Percentiles rank a stretch among this genome's conserved stretches.
Conservation (phyloP, 2,329 filamentous ascomycete species). For the Talaromyces pinophilus region DNA sequence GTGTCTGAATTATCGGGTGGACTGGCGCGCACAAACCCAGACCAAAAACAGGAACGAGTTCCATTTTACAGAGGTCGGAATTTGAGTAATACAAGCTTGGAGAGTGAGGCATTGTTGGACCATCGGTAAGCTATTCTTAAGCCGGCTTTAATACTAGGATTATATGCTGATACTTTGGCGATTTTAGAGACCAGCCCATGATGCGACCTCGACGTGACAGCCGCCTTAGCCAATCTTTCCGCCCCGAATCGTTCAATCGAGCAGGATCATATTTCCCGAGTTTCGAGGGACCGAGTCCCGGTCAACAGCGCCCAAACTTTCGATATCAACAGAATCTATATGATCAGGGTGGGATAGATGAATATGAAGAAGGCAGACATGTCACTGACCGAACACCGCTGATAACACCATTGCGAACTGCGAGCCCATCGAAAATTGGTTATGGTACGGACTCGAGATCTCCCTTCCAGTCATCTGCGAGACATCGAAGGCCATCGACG, state of each 20-base stretch:
- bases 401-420: conserved; percentile 42
- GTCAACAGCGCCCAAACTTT: conserved; percentile 19
- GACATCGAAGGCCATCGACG: conserved; percentile 32
- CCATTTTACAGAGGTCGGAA: conserved; percentile 62
- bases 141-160: neutral
- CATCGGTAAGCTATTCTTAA: conserved; percentile 63
- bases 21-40: conserved; percentile 35
- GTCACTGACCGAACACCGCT: conserved; percentile 58
- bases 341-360: conserved; percentile 22
- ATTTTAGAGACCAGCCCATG: conserved; percentile 50
- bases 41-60: conserved; percentile 41
- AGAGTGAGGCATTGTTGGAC: conserved; percentile 84
- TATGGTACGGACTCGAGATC: conserved; percentile 37
- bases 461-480: conserved; percentile 28
- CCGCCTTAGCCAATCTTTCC: conserved; percentile 43
- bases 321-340: conserved; percentile 9
- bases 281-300: conserved; percentile 18
- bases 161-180: neutral
- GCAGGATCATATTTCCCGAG: conserved; percentile 19
- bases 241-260: conserved; percentile 30
- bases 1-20: conserved; percentile 31
- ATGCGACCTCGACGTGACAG: conserved; percentile 65
- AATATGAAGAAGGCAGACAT: conserved; percentile 36
- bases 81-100: conserved; percentile 80
- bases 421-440: conserved; percentile 36